Conservation (phyloP, 148 eudicot genomes). For the Arbutus unedo region DNA sequence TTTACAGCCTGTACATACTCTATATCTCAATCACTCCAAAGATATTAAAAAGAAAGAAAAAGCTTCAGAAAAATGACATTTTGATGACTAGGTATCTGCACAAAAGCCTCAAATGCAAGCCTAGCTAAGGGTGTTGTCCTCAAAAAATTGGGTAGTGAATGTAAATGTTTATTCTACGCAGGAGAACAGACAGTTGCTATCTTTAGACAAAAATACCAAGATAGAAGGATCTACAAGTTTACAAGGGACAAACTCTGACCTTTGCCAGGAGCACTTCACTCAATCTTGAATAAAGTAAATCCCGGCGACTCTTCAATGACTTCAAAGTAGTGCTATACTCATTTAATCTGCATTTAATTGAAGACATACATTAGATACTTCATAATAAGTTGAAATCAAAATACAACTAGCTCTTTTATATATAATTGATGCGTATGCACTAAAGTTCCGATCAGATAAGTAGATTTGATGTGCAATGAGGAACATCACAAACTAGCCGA, state of each 20-base stretch:
- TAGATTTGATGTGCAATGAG: neutral
- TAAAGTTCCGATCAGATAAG: neutral
- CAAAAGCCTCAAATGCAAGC: conserved; percentile 6
- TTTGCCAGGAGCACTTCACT: conserved; percentile 61
- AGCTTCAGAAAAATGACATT: neutral
- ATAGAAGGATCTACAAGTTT: conserved; percentile 4
- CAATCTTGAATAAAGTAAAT: conserved; percentile 55
- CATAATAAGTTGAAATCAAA: neutral
- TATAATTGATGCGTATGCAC: neutral
- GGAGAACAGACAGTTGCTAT: neutral
- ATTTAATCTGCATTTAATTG: conserved; percentile 54
- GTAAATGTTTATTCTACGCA: neutral
- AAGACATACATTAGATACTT: neutral
- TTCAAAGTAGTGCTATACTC: conserved; percentile 65
- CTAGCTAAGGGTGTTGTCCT: neutral
- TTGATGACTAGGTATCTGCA: neutral
- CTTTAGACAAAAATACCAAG: neutral
- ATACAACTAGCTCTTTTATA: neutral
- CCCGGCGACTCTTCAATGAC: conserved; percentile 60
- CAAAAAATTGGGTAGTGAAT: neutral
- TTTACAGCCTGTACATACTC: neutral
- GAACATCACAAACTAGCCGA: too few relatives aligned
- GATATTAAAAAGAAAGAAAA: neutral
- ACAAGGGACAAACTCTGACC: conserved; percentile 41
- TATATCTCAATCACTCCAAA: neutral